Base-by-base conservation (phyloP, 805 yeast species). In the Suhomyces xylopsoci region DNA sequence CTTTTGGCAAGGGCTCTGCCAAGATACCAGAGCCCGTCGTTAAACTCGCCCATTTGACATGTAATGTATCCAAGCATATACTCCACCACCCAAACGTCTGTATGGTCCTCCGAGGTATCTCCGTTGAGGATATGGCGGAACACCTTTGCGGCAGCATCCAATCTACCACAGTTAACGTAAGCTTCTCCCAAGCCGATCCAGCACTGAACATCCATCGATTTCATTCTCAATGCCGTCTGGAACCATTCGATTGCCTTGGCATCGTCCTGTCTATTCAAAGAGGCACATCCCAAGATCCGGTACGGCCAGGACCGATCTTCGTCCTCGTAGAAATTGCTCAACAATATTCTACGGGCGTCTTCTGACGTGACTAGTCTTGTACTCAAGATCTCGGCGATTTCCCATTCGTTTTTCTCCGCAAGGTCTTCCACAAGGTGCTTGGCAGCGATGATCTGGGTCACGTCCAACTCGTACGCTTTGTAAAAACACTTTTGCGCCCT, bases 101-200 rank as follows among this genome's bases (percentile, higher is more conserved):
- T 77, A 17, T 22, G 30, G n/a, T 28, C 24, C 36, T 44, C 34
- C 14, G 42, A 38, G 6, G 17, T 24, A 30, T 81, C 80, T 5
- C 87, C 58, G 38, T 76, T 76, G 45, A 82, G 62, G 0, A 92
- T 90, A 53, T 83, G 84, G 28, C 74, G 76, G 60, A 91, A 88
- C 1, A 94, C 97, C 66, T 88, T 91, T 8, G 81, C 76, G 0
- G 97, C 90, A 2, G 98, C 96, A 51, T 89, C 92, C 44, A 86
- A 73, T 55, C 97, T 78, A 2, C 99, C 99, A 66, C 94, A 83
- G 24, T 84, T 81, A 51, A 80, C 75, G 66, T 94, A 94, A 0
- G 97, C 93, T 66, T 94, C 98, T n/a, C 99, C 99, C n/a, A 94
- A 73, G 0, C 97, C 97, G 26, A 88, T 76, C 97, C 98, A 93